These are phyloP conservation scores for Entelexis sorbosivorans DNA, from an alignment of 1,139 yeast genomes.

Conservation along the genomic window DNA sequence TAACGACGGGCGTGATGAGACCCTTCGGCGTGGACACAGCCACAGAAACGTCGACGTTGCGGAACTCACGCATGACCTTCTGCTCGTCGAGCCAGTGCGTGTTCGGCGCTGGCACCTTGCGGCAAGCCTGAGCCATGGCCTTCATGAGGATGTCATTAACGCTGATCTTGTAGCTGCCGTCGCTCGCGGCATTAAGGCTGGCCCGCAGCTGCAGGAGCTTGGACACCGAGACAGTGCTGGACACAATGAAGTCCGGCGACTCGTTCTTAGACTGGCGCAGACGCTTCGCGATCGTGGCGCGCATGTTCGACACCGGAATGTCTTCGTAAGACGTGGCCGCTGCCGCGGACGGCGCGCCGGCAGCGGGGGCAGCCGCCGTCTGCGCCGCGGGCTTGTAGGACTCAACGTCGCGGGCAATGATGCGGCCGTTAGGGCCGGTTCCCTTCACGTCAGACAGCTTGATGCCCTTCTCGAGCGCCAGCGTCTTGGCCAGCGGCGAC, in stretches of 20 bases:
- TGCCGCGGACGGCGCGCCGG: slow-evolving; percentile 45
- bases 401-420: slow-evolving; percentile 83
- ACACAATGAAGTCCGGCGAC: slow-evolving; percentile 86
- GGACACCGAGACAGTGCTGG: slow-evolving; percentile 73
- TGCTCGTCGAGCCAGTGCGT: slow-evolving; percentile 85
- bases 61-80: slow-evolving; percentile 85
- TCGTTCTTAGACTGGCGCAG: slow-evolving; percentile 73
- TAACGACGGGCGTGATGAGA: slow-evolving; percentile 88
- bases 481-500: slow-evolving; percentile 86
- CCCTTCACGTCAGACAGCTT: slow-evolving; percentile 78
- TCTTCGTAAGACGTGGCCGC: slow-evolving; percentile 45
- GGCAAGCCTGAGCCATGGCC: slow-evolving; percentile 83
- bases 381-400: slow-evolving; percentile 41
- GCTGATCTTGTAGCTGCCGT: slow-evolving; percentile 82
- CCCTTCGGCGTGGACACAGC: slow-evolving; percentile 99
- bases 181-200: slow-evolving; percentile 62
- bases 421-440: slow-evolving; percentile 91
- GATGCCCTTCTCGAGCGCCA: slow-evolving; percentile 89
- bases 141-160: slow-evolving; percentile 90
- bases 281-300: slow-evolving; percentile 87
- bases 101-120: slow-evolving; percentile 87
- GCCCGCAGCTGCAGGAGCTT: slow-evolving; percentile 88
- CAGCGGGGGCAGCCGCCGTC: slow-evolving; percentile 36
- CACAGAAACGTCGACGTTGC: slow-evolving; percentile 88
- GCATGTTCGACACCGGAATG: slow-evolving; percentile 80